Evolutionary conservation across 2,329 filamentous ascomycete species (phyloP).

Genomic region (Purpureocillium takamizusanense): DNA sequence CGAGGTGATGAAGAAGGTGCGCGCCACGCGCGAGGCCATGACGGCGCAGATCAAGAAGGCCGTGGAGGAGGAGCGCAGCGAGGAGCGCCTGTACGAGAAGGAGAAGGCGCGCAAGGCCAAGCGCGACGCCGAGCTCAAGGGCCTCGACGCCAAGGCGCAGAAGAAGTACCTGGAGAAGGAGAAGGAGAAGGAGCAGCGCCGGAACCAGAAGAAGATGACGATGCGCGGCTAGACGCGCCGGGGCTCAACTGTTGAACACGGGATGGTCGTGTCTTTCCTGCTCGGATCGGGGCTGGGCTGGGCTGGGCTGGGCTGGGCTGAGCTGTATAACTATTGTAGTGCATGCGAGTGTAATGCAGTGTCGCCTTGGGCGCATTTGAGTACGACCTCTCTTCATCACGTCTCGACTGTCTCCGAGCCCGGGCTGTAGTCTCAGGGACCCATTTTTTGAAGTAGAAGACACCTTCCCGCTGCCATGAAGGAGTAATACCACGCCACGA

Average conservation of each 20-base stretch:
- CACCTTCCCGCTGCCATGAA: no score
- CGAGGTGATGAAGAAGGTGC: conserved; percentile 81
- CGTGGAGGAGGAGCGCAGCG: conserved; percentile 71
- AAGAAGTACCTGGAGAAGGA: conserved; percentile 79
- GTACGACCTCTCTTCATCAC: no score
- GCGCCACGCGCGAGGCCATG: conserved; percentile 69
- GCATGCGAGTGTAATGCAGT: no score
- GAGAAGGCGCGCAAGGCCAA: conserved; percentile 80
- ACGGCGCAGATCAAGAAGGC: conserved; percentile 70
- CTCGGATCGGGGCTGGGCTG: no score
- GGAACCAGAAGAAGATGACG: conserved; percentile 45
- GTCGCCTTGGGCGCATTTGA: no score
- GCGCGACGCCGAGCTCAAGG: conserved; percentile 71
- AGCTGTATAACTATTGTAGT: not conserved
- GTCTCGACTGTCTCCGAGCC: no score
- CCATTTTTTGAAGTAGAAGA: no score
- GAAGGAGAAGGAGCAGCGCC: conserved; percentile 61
- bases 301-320: not conserved
- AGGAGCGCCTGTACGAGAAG: conserved; percentile 63
- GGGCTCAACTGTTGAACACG: no score
- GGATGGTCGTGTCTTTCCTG: no score
- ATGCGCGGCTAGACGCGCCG: conserved; percentile 38
- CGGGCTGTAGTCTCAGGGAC: no score
- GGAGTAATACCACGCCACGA: no score
- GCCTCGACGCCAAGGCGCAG: conserved; percentile 72